Evolutionary conservation across 1,284 basidiomycete genomes (phyloP), one percentile per base, ranked within the genome.

Genomic region (Microbotryomycetes sp.): DNA sequence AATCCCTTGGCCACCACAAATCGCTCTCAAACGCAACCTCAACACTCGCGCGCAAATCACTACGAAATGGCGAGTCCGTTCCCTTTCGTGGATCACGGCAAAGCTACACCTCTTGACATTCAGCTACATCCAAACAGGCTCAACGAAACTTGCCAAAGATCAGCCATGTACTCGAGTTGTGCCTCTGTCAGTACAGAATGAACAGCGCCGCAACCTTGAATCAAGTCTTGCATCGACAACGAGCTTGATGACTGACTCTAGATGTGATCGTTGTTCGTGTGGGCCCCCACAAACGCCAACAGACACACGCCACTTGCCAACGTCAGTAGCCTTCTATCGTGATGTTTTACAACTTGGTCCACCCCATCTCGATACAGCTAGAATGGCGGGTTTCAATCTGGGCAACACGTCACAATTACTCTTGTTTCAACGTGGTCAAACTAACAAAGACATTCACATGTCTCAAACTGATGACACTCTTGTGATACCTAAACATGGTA

Each of bases 121-220:
- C n/a, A 9, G 36, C 36, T 42, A 19, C 36, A 12, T 12, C 36
- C 19, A 19, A 42, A 9, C 36, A 42, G 36, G 36, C 36, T 42
- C 36, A 42, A 19, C 9, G 12, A 19, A 42, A 19, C 0, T 42
- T 66, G 1, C 65, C 62, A 1, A 60, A 59, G 48, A 59, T 66
- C 57, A 55, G 56, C 14, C 65, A 64, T 25, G 62, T 66, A 22
- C 65, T 66, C 36, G 65, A 66, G 48, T 57, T 64, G 15, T 64
- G 62, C 45, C 62, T 66, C 23, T 66, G 62, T 61, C 15, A 25
- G 61, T 19, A n/a, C n/a, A n/a, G n/a, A n/a, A n/a, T n/a, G n/a
- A n/a, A n/a, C n/a, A n/a, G n/a, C n/a, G n/a, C n/a, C n/a, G n/a
- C n/a, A n/a, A n/a, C n/a, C n/a, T n/a, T n/a, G n/a, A n/a, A n/a